Percentiles rank a stretch among this genome's conserved stretches.
phyloP scores from a whole-genome alignment of 495 filamentous ascomycete species.

The Tuber aestivum region DNA sequence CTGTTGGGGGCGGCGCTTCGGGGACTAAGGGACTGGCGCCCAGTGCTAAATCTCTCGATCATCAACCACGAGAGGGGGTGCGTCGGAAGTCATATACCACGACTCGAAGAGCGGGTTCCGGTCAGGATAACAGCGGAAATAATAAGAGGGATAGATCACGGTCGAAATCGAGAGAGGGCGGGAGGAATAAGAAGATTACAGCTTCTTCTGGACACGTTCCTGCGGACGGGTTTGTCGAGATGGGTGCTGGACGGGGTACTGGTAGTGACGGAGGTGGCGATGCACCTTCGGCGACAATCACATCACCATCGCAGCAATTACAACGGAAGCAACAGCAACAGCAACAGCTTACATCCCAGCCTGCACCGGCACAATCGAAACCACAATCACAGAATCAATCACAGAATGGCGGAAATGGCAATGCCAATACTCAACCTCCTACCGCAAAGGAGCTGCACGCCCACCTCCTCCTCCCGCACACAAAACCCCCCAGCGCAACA shows the following conservation, averaged over 20 bases:
- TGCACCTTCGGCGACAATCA: not conserved
- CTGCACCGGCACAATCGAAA: slow-evolving; percentile 16
- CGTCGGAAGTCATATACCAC: slow-evolving; percentile 12
- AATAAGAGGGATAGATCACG: slow-evolving; percentile 31
- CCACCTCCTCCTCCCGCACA: slow-evolving; percentile 31
- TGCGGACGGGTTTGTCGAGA: slow-evolving; percentile 13
- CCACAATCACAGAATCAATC: slow-evolving; percentile 21
- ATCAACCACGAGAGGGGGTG: slow-evolving; percentile 26
- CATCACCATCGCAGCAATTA: not conserved
- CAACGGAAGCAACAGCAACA: slow-evolving; percentile 5
- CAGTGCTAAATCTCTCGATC: slow-evolving; percentile 40
- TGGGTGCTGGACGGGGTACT: slow-evolving; percentile 22
- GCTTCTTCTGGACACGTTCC: slow-evolving; percentile 10
- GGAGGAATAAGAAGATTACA: slow-evolving; percentile 2
- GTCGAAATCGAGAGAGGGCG: slow-evolving; percentile 24
- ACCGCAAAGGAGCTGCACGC: slow-evolving; percentile 15
- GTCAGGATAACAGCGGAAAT: not conserved
- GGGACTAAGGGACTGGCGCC: slow-evolving; percentile 29
- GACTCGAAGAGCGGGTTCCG: slow-evolving; percentile 2
- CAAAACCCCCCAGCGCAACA: slow-evolving; percentile 27
- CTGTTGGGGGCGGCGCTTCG: slow-evolving; percentile 11
- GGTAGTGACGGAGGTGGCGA: not conserved
- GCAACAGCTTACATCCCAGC: not conserved
- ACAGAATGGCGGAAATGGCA: slow-evolving; percentile 12
- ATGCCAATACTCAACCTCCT: not conserved